These are phyloP conservation scores for Lepidium sativum DNA, from an alignment of 345 rosid genomes.

Conservation along the genomic window DNA sequence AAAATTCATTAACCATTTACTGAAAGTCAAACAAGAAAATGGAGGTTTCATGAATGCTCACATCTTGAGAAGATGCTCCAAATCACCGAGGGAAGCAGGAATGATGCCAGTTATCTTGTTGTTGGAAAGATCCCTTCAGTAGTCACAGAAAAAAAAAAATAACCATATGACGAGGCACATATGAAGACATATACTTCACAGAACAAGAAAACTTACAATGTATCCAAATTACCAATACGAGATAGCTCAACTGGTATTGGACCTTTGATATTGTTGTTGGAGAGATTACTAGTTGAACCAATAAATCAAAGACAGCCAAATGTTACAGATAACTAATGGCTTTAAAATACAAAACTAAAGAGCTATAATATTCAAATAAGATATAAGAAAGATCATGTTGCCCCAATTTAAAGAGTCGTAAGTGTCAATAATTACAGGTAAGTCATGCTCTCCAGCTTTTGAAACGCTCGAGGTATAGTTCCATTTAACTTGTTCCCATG, in stretches of 20 bases:
- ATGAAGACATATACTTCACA: background rate
- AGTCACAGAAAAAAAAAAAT: background rate
- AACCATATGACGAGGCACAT: background rate
- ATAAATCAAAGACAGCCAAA: slow-evolving; percentile 2
- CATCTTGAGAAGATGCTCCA: slow-evolving; percentile 95
- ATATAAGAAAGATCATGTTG: background rate
- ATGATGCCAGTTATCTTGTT: slow-evolving; percentile 75
- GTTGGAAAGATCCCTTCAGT: slow-evolving; percentile 69
- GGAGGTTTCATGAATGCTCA: slow-evolving; percentile 29
- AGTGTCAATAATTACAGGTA: slow-evolving; percentile 52
- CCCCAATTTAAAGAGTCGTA: background rate
- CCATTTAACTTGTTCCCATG: slow-evolving; percentile 80
- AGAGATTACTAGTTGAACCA: slow-evolving; percentile 52
- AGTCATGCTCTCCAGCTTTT: slow-evolving; percentile 86
- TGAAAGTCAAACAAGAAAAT: background rate
- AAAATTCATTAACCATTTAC: background rate
- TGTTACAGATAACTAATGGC: background rate
- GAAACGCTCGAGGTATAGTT: slow-evolving; percentile 66
- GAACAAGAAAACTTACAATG: slow-evolving; percentile 47
- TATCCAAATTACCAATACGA: slow-evolving; percentile 83
- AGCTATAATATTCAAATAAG: background rate
- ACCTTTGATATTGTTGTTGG: slow-evolving; percentile 66
- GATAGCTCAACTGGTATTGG: slow-evolving; percentile 84
- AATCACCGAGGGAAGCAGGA: slow-evolving; percentile 88
- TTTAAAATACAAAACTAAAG: background rate